phyloP scores from a whole-genome alignment of 768 basidiomycete genomes.

The Boletales sp. region DNA sequence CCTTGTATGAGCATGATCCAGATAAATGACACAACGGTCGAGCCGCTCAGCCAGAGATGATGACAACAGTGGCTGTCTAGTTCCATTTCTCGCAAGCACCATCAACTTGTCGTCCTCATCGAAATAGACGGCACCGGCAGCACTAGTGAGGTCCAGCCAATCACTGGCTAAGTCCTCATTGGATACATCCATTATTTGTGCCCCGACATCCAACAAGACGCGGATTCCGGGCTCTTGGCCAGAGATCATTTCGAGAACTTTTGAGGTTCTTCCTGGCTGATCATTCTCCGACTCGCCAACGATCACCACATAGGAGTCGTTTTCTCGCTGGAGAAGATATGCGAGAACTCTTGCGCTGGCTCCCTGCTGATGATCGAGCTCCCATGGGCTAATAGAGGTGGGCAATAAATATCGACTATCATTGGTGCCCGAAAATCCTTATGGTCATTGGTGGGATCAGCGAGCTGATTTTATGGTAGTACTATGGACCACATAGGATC shows the following conservation, averaged over 20 bases:
- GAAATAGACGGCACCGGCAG: conserved; percentile 43
- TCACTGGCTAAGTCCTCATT: conserved; percentile 35
- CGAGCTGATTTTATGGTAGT: too few species aligned
- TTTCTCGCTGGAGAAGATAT: conserved; percentile 32
- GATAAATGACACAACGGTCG: conserved; percentile 44
- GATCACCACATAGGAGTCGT: conserved; percentile 31
- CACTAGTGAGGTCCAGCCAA: conserved; percentile 16
- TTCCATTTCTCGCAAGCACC: neutral
- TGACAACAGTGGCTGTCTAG: neutral
- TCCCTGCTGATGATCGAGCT: conserved; percentile 23
- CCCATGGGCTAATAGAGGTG: conserved; percentile 15
- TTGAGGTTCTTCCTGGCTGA: conserved; percentile 6
- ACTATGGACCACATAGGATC: too few species aligned
- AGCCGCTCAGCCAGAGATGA: conserved; percentile 24
- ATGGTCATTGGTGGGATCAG: too few species aligned
- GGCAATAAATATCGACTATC: conserved; percentile 36
- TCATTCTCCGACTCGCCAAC: conserved; percentile 7
- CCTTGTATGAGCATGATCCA: conserved; percentile 47
- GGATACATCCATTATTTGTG: conserved; percentile 48
- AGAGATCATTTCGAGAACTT: conserved; percentile 32
- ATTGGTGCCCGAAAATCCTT: conserved; percentile 52
- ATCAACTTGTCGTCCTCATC: conserved; percentile 17
- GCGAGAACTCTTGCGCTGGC: conserved; percentile 38
- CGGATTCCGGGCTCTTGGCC: conserved; percentile 32
- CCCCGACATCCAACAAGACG: conserved; percentile 52